Evolutionary conservation across 495 filamentous ascomycete genomes (phyloP).

Genomic region (Geopyxis carbonaria): DNA sequence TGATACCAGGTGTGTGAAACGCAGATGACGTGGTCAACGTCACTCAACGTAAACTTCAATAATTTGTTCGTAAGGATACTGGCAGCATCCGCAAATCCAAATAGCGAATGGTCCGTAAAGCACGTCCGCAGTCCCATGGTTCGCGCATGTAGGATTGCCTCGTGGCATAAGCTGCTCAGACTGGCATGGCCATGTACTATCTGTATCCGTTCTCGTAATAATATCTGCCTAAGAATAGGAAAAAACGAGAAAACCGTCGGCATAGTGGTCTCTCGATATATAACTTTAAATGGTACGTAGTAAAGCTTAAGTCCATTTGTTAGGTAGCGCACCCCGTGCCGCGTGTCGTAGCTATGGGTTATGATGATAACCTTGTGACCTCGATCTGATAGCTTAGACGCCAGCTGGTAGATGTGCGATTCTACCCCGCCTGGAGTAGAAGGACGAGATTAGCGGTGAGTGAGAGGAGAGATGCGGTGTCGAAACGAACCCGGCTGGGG

Average conservation of each 20-base stretch:
- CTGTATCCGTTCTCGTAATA: constrained; percentile 81
- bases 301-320: constrained; percentile 98
- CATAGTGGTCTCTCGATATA: constrained; percentile 87
- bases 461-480: not conserved
- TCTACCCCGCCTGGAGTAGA: constrained; percentile 56
- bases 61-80: constrained; percentile 95
- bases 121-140: constrained; percentile 94
- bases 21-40: constrained; percentile 95
- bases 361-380: constrained; percentile 97
- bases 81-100: constrained; percentile 90
- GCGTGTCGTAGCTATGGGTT: constrained; percentile 85
- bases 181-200: constrained; percentile 95
- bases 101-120: constrained; percentile 95
- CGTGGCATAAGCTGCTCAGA: constrained; percentile 79
- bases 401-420: constrained; percentile 95
- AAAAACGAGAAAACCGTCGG: constrained; percentile 98
- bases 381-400: constrained; percentile 86
- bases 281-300: constrained; percentile 86
- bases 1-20: constrained; percentile 88
- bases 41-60: constrained; percentile 86
- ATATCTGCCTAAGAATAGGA: constrained; percentile 86
- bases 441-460: constrained; percentile 11
- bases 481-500: constrained; percentile 58
- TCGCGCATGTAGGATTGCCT: constrained; percentile 84
- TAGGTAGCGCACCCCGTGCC: constrained; percentile 87